Evolutionary conservation across 1,284 basidiomycete genomes (phyloP), one percentile per base, ranked within the genome.

Genomic region (Malassezia sp.): DNA sequence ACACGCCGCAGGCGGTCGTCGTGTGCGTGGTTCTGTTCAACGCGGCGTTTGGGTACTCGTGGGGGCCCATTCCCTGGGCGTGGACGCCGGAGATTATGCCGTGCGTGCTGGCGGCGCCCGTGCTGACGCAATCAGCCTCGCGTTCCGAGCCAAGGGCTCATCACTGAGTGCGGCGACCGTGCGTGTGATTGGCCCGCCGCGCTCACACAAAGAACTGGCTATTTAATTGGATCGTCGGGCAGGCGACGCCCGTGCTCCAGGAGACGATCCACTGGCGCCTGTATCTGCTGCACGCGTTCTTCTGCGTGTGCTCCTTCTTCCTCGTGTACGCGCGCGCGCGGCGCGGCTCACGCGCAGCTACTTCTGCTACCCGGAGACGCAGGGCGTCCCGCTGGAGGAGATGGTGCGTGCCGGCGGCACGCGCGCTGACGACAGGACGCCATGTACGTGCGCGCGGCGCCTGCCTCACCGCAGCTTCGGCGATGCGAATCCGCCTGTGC

Each of bases 211-310:
- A n/a, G n/a, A 72, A 72, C 79, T 43, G 75, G 71, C 72, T 69
- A 12, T 64, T 67, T 52, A 88, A 88, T 71, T 88, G 81, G 72
- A 70, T 86, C 39, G 87, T 96, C 34, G 90, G 90, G 18, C 84
- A 87, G 70, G 76, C 80, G 32, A 95, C 90, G 0, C 90, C 90
- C 1, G 77, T 82, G 37, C 74, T 96, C 38, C 88, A 95, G 73
- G 86, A 91, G 55, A 73, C 78, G 29, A 95, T 97, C 58, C 78
- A 79, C 26, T 97, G 91, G 90, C 78, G 85, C 41, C 73, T 96
- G 42, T 96, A 96, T 72, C 85, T 86, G 0, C 89, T 97, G 84
- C 88, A 93, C 60, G 88, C 85, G 10, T 88, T 88, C 73, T 91
- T 91, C 74, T 90, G 89, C 70, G 78, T 79, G 12, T 80, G 82